Evolutionary conservation across 495 filamentous ascomycete genomes (phyloP).

Genomic region (Penicillium coprophilum): DNA sequence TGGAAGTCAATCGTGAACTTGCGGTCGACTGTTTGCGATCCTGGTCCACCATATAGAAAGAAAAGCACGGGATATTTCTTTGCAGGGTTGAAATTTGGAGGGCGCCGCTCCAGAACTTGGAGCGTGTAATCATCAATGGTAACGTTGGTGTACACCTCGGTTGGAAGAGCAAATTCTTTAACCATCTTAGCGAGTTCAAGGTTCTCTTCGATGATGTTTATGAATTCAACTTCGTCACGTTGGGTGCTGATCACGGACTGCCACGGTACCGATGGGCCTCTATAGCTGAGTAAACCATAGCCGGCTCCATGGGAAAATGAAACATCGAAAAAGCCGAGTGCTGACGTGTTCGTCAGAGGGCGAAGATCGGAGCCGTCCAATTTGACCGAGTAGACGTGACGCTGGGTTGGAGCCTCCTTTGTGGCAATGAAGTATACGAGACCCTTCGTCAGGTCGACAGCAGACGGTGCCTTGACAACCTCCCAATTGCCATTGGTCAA

Average conservation of each 20-base stretch:
- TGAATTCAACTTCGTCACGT: constrained; percentile 59
- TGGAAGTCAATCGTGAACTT: constrained; percentile 86
- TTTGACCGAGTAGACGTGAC: constrained; percentile 86
- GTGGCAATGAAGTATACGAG: constrained; percentile 89
- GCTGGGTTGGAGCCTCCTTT: constrained; percentile 80
- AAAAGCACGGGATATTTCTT: constrained; percentile 94
- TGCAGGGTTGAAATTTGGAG: constrained; percentile 81
- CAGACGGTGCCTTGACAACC: constrained; percentile 83
- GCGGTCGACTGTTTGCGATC: constrained; percentile 82
- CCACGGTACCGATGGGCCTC: constrained; percentile 85
- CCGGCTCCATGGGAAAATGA: constrained; percentile 81
- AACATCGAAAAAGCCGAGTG: constrained; percentile 78
- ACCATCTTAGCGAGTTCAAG: constrained; percentile 63
- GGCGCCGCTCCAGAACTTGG: constrained; percentile 85
- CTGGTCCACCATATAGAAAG: constrained; percentile 87
- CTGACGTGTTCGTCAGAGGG: constrained; percentile 70
- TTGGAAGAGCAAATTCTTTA: constrained; percentile 75
- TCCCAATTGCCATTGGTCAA: constrained; percentile 92
- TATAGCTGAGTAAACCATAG: constrained; percentile 78
- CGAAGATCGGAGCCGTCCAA: constrained; percentile 72
- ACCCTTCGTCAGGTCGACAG: constrained; percentile 80
- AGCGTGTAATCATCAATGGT: constrained; percentile 75
- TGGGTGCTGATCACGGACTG: constrained; percentile 88
- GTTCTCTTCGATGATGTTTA: constrained; percentile 77
- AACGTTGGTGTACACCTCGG: constrained; percentile 80